Percentiles rank a stretch among this genome's conserved stretches.
Evolutionary conservation across 208 protist genomes (phyloP).

Genomic region (Acanthamoeba lenticulata): DNA sequence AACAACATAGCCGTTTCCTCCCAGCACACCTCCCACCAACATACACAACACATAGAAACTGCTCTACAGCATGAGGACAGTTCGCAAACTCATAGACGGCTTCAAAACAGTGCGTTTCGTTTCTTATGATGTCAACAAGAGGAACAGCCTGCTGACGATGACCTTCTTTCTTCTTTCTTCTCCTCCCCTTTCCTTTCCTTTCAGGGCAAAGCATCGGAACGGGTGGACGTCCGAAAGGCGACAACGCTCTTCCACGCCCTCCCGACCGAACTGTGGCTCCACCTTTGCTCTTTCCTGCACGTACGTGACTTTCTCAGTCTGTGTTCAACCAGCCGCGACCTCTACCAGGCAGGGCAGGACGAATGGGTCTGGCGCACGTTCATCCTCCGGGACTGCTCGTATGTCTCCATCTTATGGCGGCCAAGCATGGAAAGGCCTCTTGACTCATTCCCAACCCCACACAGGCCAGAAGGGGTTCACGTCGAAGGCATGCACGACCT

Average conservation of each 20-base stretch:
- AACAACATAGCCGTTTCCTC: too few species aligned
- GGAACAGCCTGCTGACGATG: background rate
- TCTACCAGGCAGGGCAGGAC: background rate
- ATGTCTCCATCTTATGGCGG: too few species aligned
- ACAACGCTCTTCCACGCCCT: background rate
- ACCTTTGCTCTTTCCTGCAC: conserved; percentile 2
- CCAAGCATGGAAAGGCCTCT: too few species aligned
- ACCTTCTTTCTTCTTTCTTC: background rate
- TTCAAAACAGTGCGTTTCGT: background rate
- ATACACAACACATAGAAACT: background rate
- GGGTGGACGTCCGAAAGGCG: background rate
- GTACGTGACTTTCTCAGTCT: background rate
- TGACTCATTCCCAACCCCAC: background rate
- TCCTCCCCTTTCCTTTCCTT: background rate
- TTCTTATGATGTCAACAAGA: background rate
- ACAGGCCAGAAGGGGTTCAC: background rate
- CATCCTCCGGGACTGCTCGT: background rate
- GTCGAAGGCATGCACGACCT: background rate
- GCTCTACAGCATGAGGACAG: background rate
- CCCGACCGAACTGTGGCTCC: background rate
- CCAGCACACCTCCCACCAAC: too few species aligned
- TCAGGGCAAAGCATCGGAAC: background rate
- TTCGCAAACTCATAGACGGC: background rate
- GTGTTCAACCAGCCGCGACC: background rate
- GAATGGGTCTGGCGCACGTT: conserved; percentile 25